These are phyloP conservation scores for Candida ipomoeae DNA, from an alignment of 805 yeast species.

Conservation along the genomic window DNA sequence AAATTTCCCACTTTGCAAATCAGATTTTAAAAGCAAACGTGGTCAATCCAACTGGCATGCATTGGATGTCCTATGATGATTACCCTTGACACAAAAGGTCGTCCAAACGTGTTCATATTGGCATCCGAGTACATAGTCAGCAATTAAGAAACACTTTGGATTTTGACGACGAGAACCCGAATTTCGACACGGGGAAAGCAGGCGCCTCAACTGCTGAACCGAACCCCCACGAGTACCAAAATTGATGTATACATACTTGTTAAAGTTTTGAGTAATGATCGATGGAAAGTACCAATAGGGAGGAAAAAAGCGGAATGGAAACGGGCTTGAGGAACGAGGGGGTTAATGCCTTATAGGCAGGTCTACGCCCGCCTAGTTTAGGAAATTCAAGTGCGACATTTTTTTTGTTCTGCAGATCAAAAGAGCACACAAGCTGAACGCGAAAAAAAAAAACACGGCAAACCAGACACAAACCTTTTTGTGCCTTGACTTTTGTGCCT, in stretches of 20 bases:
- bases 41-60: background rate
- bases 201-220: background rate
- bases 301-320: slow-evolving; percentile 5
- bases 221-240: background rate
- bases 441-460: background rate
- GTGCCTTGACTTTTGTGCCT: background rate
- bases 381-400: slow-evolving; percentile 6
- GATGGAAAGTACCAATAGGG: slow-evolving; percentile 5
- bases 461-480: background rate
- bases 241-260: slow-evolving; percentile 4
- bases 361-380: slow-evolving; percentile 3
- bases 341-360: slow-evolving; percentile 1
- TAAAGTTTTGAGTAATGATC: slow-evolving; percentile 3
- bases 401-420: slow-evolving; percentile 4
- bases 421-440: slow-evolving; percentile 1
- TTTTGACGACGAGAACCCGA: background rate
- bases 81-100: too few species aligned
- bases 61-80: background rate
- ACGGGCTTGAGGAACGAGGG: slow-evolving; percentile 4
- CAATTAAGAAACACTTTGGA: background rate
- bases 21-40: background rate
- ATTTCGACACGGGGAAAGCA: background rate
- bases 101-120: background rate
- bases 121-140: background rate
- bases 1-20: background rate